Conservation (phyloP, 768 basidiomycete species). For the Phallus indusiatus region DNA sequence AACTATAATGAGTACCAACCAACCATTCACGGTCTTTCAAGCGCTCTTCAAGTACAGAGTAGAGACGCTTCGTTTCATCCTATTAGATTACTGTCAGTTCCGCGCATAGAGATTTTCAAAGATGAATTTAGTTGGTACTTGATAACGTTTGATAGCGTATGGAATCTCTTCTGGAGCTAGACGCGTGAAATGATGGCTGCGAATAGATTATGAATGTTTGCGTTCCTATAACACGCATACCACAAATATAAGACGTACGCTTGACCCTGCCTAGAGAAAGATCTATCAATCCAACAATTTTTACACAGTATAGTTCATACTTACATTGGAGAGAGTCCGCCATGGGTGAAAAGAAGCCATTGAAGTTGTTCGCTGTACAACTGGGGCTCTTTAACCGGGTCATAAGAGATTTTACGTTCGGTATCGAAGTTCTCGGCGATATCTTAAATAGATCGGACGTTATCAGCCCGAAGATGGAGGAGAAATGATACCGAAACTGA, state of each 20-base stretch:
- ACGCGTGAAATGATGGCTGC: conserved; percentile 64
- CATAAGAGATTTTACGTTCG: conserved; percentile 61
- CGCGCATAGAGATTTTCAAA: too few relatives aligned
- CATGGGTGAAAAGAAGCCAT: conserved; percentile 86
- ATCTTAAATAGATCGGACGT: conserved; percentile 21
- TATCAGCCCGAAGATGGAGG: too few relatives aligned
- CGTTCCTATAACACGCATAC: neutral
- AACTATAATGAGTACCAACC: conserved; percentile 56
- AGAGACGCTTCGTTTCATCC: conserved; percentile 77
- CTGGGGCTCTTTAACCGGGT: conserved; percentile 39
- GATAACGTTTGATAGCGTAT: conserved; percentile 53
- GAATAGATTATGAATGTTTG: neutral
- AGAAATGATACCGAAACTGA: too few relatives aligned
- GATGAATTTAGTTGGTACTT: neutral
- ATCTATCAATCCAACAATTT: too few relatives aligned
- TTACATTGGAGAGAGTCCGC: conserved; percentile 81
- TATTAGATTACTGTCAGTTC: neutral
- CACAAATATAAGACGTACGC: neutral
- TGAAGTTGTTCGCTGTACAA: conserved; percentile 66
- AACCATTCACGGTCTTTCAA: conserved; percentile 67
- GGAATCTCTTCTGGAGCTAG: conserved; percentile 52
- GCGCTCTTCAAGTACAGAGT: conserved; percentile 69
- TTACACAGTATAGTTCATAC: conserved; percentile 15
- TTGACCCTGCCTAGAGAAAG: neutral
- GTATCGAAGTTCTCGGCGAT: conserved; percentile 74